Evolutionary conservation across 1,284 basidiomycete genomes (phyloP), one percentile per base, ranked within the genome.

Genomic region (Tilletia caries): DNA sequence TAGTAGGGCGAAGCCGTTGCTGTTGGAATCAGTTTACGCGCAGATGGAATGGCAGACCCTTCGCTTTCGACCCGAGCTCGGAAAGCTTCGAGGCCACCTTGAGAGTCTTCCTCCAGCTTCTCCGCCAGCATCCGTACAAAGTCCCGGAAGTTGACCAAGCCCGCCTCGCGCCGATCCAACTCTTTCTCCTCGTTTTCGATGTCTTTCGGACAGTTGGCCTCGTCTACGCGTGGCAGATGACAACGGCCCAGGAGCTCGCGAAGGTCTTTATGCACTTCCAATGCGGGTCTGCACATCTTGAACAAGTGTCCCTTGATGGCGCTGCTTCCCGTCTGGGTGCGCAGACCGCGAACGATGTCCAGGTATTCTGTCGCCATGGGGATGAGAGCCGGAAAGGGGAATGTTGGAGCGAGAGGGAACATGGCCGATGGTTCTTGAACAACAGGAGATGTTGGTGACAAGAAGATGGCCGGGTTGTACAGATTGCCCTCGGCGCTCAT

Each of bases 401-500:
- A 10, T 10, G 62, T 37, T 0, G 75, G 75, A 4, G 73, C 74
- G 0, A 41, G 32, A 0, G 77, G 77, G 64, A 75, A 76, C 68
- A 73, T 69, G 0, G 15, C 12, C 15, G 73, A 67, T 8, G 75
- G 64, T 12, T 52, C 52, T 13, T 44, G 8, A 3, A 65, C 10
- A 4, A 46, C 4, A 12, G 64, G 34, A 15, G 41, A 44, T 1
- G 48, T 67, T 0, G 72, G 68, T 12, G 69, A 1, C 1, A 44
- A 34, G 76, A 98, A 97, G 13, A 98, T 82, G 0, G 93, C 89
- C 0, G 93, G 92, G 81, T 98, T 98, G 83, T 96, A 96, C 1
- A 98, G 86, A 76, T 96, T 92, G 0, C 92, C 95, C 84, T 98
- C 95, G 0, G 95, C 95, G 67, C 89, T 91, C 95, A 98, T 97